A percentile compares a stretch with the other conserved stretches of the same genome.
Conservation (phyloP, 2,329 filamentous ascomycete species). For the Sphaceloma murrayae region DNA sequence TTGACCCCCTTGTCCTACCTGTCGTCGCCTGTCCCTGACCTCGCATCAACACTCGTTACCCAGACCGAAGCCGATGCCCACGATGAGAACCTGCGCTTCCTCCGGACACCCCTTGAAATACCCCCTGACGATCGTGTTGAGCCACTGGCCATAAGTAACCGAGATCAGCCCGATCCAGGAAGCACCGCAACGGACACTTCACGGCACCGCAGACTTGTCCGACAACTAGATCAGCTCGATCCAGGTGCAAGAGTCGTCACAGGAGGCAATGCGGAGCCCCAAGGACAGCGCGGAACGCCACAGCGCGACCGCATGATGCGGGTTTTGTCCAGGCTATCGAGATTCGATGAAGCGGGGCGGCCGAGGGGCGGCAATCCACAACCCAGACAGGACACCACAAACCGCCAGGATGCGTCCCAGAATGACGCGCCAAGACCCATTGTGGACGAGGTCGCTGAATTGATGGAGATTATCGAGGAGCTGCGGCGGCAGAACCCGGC, state of each 20-base stretch:
- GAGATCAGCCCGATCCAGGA: conserved; percentile 1
- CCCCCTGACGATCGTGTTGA: neutral
- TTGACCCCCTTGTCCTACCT: conserved; percentile 35
- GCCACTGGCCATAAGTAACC: neutral
- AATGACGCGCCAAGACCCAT: neutral
- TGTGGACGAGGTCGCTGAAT: conserved; percentile 28
- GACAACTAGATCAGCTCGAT: conserved; percentile 6
- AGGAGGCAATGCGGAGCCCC: conserved; percentile 1
- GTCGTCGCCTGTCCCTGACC: conserved; percentile 42
- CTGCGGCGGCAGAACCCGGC: conserved; percentile 32
- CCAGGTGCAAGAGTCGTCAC: neutral
- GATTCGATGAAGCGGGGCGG: conserved; percentile 10
- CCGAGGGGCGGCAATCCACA: conserved; percentile 5
- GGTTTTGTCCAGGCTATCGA: conserved; percentile 4
- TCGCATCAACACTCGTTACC: conserved; percentile 42
- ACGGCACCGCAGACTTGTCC: conserved; percentile 5
- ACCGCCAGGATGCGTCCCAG: neutral
- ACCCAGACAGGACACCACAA: conserved; percentile 2
- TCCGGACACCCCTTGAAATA: conserved; percentile 35
- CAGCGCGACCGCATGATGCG: conserved; percentile 12
- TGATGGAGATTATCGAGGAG: conserved; percentile 34
- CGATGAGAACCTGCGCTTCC: conserved; percentile 43
- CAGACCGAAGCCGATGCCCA: conserved; percentile 37
- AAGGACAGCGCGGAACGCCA: neutral
- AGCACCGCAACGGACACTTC: neutral